Percentiles rank a stretch among this genome's conserved stretches.
Evolutionary conservation across 2,329 filamentous ascomycete species (phyloP).

Genomic region (Xylariales sp.): DNA sequence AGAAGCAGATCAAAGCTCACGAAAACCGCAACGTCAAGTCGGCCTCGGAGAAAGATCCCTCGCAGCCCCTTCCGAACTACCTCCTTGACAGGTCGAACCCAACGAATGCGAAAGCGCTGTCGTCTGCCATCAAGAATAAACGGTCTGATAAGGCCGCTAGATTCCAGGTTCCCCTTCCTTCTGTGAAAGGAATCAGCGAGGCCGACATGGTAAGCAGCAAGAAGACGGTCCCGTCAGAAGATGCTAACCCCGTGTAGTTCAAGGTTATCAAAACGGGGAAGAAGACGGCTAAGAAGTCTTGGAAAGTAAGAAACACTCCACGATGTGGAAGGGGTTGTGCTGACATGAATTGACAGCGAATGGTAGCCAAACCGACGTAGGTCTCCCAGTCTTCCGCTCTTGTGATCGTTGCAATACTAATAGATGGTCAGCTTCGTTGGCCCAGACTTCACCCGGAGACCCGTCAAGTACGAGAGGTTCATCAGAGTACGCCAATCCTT

Average conservation of each 20-base stretch:
- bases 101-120: conserved; percentile 62
- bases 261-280: conserved; percentile 94
- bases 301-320: conserved; percentile 47
- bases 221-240: conserved; percentile 56
- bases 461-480: conserved; percentile 65
- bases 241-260: conserved; percentile 95
- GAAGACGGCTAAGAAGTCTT: conserved; percentile 77
- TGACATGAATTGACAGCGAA: conserved; percentile 2
- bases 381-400: too few species aligned
- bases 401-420: too few species aligned
- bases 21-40: conserved; percentile 96
- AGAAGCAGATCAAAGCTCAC: conserved; percentile 88
- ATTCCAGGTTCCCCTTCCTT: conserved; percentile 87
- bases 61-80: conserved; percentile 83
- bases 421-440: too few species aligned
- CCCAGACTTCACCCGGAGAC: conserved; percentile 79
- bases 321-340: not conserved
- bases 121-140: conserved; percentile 91
- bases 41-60: conserved; percentile 68
- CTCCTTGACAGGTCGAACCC: conserved; percentile 77
- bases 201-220: too few species aligned
- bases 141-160: conserved; percentile 88
- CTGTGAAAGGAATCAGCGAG: conserved; percentile 88
- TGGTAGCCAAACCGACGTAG: conserved; percentile 67
- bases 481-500: conserved; percentile 12